A percentile compares a stretch with the other conserved stretches of the same genome.
These are phyloP conservation scores for Punica granatum DNA, from an alignment of 345 rosid genomes.

Conservation along the genomic window DNA sequence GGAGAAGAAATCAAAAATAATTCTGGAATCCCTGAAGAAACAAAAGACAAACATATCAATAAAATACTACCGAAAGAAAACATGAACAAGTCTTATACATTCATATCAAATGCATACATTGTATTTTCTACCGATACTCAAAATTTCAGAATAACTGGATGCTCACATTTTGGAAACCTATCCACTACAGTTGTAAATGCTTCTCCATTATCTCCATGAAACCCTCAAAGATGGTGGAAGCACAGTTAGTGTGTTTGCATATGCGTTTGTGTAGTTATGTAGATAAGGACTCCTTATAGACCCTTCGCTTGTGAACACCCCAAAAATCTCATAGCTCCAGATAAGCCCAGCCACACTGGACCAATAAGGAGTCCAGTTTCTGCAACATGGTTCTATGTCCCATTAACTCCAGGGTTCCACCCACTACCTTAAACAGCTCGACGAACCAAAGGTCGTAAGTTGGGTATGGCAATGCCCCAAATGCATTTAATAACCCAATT, in stretches of 20 bases:
- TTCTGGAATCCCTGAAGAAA: background rate
- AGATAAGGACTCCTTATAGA: background rate
- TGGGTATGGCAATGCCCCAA: background rate
- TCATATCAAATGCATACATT: background rate
- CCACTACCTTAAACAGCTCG: background rate
- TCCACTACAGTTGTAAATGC: too few relatives aligned
- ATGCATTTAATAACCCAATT: background rate
- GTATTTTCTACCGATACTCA: background rate
- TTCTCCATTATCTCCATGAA: too few relatives aligned
- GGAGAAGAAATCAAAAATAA: background rate
- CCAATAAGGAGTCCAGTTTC: background rate
- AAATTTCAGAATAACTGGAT: background rate
- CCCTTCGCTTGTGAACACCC: background rate
- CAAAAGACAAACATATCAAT: background rate
- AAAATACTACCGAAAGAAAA: background rate
- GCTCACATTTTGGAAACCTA: background rate
- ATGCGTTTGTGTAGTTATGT: background rate
- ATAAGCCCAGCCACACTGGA: background rate
- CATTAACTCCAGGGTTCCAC: background rate
- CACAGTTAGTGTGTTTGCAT: background rate
- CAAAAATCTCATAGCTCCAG: background rate
- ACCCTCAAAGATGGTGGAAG: background rate
- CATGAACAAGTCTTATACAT: background rate
- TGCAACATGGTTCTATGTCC: background rate
- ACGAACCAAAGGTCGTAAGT: background rate